Evolutionary conservation across 352 stramenopile genomes (phyloP).

Genomic region (Globisporangium splendens): DNA sequence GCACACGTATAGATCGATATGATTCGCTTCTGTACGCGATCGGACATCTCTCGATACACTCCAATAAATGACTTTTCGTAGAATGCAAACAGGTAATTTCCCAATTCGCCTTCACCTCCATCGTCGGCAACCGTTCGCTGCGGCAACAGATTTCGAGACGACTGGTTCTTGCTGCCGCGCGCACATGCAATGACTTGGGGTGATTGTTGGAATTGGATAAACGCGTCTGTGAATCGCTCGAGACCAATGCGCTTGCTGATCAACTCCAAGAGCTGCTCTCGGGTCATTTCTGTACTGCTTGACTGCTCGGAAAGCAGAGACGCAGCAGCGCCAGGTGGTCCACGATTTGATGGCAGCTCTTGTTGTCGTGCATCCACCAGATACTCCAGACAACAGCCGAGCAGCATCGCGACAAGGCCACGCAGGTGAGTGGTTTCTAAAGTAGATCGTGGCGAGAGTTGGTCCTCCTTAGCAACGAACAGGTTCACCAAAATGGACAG

Average conservation of each 20-base stretch:
- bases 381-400: slow-evolving; percentile 61
- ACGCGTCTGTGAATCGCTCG: slow-evolving; percentile 56
- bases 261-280: slow-evolving; percentile 63
- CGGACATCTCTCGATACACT: slow-evolving; percentile 42
- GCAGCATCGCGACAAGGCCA: slow-evolving; percentile 44
- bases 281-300: slow-evolving; percentile 25
- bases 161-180: slow-evolving; percentile 34
- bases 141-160: slow-evolving; percentile 31
- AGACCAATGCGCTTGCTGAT: slow-evolving; percentile 64
- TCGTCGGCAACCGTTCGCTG: slow-evolving; percentile 33
- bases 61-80: slow-evolving; percentile 63
- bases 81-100: slow-evolving; percentile 53
- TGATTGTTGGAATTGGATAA: slow-evolving; percentile 67
- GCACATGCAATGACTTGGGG: slow-evolving; percentile 42
- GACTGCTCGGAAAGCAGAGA: not conserved
- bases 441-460: slow-evolving; percentile 10
- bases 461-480: slow-evolving; percentile 15
- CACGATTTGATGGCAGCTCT: slow-evolving; percentile 6
- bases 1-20: slow-evolving; percentile 58
- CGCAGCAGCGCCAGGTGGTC: not conserved
- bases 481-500: slow-evolving; percentile 48
- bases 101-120: slow-evolving; percentile 11
- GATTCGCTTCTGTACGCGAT: slow-evolving; percentile 62
- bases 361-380: slow-evolving; percentile 19
- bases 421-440: slow-evolving; percentile 32